These are phyloP conservation scores for Hypoxylon lienhwacheense DNA, from an alignment of 495 filamentous ascomycete species.

Conservation along the genomic window DNA sequence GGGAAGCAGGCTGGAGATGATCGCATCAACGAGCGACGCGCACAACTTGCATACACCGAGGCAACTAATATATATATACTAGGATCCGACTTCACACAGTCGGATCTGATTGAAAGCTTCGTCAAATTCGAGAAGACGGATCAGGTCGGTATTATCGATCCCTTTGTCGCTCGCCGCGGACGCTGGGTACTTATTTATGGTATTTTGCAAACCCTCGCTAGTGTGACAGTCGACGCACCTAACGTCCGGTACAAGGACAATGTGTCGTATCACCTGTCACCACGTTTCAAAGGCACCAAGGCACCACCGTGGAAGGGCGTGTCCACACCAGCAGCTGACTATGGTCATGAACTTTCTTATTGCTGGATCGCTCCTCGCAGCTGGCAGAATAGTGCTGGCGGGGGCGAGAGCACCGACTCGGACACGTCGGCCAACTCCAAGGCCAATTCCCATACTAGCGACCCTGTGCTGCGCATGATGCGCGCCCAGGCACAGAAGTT, in stretches of 20 bases:
- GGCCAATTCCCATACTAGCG: constrained; percentile 17
- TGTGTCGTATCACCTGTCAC: constrained; percentile 66
- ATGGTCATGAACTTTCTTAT: constrained; percentile 59
- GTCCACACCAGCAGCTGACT: constrained; percentile 45
- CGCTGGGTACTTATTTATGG: constrained; percentile 77
- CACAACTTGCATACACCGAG: constrained; percentile 65
- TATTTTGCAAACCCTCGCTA: constrained; percentile 68
- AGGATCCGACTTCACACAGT: constrained; percentile 54
- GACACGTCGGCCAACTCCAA: constrained; percentile 15
- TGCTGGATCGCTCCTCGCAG: constrained; percentile 59
- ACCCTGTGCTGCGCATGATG: constrained; percentile 35
- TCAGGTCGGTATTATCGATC: constrained; percentile 51
- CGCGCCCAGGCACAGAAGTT: constrained; percentile 32
- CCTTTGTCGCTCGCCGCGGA: constrained; percentile 61
- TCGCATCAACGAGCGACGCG: constrained; percentile 46
- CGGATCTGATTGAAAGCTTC: constrained; percentile 63
- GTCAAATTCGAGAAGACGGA: constrained; percentile 65
- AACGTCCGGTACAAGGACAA: constrained; percentile 60
- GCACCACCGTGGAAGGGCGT: constrained; percentile 62
- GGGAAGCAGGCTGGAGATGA: constrained; percentile 31
- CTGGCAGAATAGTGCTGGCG: constrained; percentile 50
- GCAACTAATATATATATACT: constrained; percentile 69
- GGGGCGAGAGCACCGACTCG: constrained; percentile 39
- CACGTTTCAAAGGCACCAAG: constrained; percentile 56
- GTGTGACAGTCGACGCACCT: constrained; percentile 66